Conservation (phyloP, 2,329 filamentous ascomycete species). For the Clonostachys rhizophaga region DNA sequence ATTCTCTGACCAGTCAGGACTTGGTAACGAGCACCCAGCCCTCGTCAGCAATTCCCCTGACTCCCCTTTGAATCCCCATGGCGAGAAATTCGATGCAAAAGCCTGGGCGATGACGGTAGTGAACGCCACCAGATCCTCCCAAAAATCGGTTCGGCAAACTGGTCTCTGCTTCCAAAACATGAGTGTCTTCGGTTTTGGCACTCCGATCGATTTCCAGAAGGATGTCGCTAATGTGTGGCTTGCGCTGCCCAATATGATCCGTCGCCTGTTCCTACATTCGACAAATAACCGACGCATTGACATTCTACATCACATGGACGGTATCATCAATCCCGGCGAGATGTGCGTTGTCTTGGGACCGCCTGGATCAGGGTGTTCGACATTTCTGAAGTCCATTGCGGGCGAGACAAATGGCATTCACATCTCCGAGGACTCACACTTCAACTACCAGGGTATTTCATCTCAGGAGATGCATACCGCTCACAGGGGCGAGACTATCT, state of each 20-base stretch:
- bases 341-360: slow-evolving; percentile 53
- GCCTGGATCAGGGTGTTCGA: slow-evolving; percentile 56
- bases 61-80: slow-evolving; percentile 43
- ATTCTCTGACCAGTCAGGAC: slow-evolving; percentile 39
- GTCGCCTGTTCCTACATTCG: not conserved
- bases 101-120: slow-evolving; percentile 23
- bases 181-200: slow-evolving; percentile 39
- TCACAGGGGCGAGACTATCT: slow-evolving; percentile 57
- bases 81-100: slow-evolving; percentile 43
- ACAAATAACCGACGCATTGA: slow-evolving; percentile 15
- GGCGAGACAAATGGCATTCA: slow-evolving; percentile 64
- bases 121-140: slow-evolving; percentile 10
- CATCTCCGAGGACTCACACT: slow-evolving; percentile 49
- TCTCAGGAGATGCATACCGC: slow-evolving; percentile 53
- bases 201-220: slow-evolving; percentile 38
- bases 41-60: not conserved
- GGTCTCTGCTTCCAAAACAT: slow-evolving; percentile 34
- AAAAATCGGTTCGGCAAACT: slow-evolving; percentile 10
- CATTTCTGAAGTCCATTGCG: slow-evolving; percentile 51
- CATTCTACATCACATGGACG: slow-evolving; percentile 45
- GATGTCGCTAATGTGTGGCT: slow-evolving; percentile 22
- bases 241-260: slow-evolving; percentile 10
- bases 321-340: slow-evolving; percentile 48
- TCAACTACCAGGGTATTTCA: slow-evolving; percentile 60
- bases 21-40: slow-evolving; percentile 22